phyloP scores from a whole-genome alignment of 495 filamentous ascomycete species.

The Immersiella caudata region DNA sequence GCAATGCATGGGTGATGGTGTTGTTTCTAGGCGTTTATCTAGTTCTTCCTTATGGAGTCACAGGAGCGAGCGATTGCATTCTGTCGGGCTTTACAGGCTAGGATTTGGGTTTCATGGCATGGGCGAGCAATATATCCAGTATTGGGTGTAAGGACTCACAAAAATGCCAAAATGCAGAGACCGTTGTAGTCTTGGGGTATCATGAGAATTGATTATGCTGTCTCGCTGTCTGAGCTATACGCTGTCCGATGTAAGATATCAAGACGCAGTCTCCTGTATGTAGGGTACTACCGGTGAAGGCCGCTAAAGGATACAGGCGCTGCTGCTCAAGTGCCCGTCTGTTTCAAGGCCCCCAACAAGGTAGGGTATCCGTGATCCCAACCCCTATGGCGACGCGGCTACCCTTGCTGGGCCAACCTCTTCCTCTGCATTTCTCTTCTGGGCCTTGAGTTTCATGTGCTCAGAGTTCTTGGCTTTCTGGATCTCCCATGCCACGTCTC shows the following conservation, averaged over 20 bases:
- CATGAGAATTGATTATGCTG: background rate
- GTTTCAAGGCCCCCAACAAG: no score
- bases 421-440: constrained; percentile 10
- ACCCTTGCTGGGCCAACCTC: no score
- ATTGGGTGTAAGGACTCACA: background rate
- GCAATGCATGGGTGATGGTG: background rate
- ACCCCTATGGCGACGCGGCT: no score
- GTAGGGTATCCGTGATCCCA: no score
- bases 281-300: no score
- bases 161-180: background rate
- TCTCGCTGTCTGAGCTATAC: background rate
- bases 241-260: no score
- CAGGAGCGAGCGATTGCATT: background rate
- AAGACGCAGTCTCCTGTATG: no score
- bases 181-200: background rate
- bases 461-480: constrained; percentile 31
- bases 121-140: background rate
- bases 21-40: background rate
- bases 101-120: background rate
- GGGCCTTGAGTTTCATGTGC: background rate
- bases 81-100: background rate
- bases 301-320: no score
- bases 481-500: constrained; percentile 33
- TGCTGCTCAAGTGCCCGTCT: no score
- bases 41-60: background rate